Percentiles rank a stretch among this genome's conserved stretches.
Conservation (phyloP, 2,329 filamentous ascomycete species). For the Venturia nashicola region DNA sequence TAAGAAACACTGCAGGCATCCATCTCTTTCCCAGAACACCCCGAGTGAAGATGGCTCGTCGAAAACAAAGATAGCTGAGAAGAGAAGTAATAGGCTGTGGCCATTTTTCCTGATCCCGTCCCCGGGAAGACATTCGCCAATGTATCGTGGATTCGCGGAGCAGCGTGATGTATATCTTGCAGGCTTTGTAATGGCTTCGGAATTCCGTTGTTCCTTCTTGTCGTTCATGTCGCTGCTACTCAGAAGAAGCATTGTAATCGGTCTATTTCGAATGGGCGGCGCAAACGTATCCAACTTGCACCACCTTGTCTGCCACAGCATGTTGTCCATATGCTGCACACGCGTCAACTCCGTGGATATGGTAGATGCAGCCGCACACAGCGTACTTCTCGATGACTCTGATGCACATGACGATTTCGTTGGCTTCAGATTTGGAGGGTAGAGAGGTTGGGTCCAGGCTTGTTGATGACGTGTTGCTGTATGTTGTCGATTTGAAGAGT, state of each 20-base stretch:
- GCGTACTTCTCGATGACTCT: slow-evolving; percentile 24
- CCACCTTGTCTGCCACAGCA: slow-evolving; percentile 9
- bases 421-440: not conserved
- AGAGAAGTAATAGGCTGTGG: not conserved
- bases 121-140: not conserved
- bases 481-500: not conserved
- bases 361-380: slow-evolving; percentile 25
- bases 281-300: slow-evolving; percentile 12
- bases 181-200: not conserved
- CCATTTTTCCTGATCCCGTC: not conserved
- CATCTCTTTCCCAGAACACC: not conserved
- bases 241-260: not conserved
- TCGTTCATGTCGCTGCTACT: too few relatives aligned
- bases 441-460: not conserved
- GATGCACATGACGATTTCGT: slow-evolving; percentile 20
- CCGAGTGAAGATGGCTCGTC: not conserved
- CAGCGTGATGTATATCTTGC: not conserved
- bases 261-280: slow-evolving; percentile 3
- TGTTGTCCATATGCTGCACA: slow-evolving; percentile 16
- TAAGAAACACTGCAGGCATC: not conserved
- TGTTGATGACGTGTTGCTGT: not conserved
- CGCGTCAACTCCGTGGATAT: slow-evolving; percentile 23
- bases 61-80: not conserved
- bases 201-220: not conserved
- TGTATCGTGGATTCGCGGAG: not conserved